These are phyloP conservation scores for Madurella mycetomatis DNA, from an alignment of 2,329 filamentous ascomycete genomes.

Conservation along the genomic window DNA sequence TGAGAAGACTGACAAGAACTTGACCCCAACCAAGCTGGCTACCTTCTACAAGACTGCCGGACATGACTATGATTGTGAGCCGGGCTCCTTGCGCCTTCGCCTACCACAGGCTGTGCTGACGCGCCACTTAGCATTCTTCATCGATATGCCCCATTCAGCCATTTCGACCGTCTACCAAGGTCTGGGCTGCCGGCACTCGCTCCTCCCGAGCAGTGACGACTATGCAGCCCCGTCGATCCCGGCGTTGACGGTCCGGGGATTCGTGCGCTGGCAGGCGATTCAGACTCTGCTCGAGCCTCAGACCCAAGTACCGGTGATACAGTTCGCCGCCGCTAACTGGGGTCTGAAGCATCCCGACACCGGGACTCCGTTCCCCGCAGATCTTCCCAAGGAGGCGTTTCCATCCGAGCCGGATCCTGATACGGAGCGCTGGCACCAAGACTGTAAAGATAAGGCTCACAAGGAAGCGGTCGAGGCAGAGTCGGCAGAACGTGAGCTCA, in stretches of 20 bases:
- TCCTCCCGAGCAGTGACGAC: slow-evolving; percentile 70
- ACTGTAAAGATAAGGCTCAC: slow-evolving; percentile 66
- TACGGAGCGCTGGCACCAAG: slow-evolving; percentile 83
- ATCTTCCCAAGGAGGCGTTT: slow-evolving; percentile 59
- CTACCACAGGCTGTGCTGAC: slow-evolving; percentile 13
- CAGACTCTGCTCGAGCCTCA: slow-evolving; percentile 83
- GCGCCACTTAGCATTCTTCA: slow-evolving; percentile 56
- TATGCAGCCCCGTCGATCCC: slow-evolving; percentile 75
- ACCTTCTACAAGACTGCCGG: slow-evolving; percentile 71
- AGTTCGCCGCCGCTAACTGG: slow-evolving; percentile 75
- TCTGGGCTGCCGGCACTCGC: slow-evolving; percentile 81
- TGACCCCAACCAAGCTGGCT: slow-evolving; percentile 68
- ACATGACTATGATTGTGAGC: slow-evolving; percentile 65
- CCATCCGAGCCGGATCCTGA: slow-evolving; percentile 68
- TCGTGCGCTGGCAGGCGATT: slow-evolving; percentile 90
- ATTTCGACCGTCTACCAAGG: slow-evolving; percentile 92
- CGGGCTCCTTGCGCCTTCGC: neutral
- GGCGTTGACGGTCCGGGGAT: slow-evolving; percentile 76
- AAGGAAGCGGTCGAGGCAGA: slow-evolving; percentile 44
- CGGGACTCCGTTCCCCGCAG: slow-evolving; percentile 59
- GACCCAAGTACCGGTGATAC: slow-evolving; percentile 79
- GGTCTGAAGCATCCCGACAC: slow-evolving; percentile 70
- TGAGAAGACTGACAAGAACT: slow-evolving; percentile 47
- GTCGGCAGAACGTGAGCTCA: slow-evolving; percentile 32
- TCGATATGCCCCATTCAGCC: slow-evolving; percentile 65